Conservation (phyloP, 148 eudicot genomes). For the Rheum nobile region DNA sequence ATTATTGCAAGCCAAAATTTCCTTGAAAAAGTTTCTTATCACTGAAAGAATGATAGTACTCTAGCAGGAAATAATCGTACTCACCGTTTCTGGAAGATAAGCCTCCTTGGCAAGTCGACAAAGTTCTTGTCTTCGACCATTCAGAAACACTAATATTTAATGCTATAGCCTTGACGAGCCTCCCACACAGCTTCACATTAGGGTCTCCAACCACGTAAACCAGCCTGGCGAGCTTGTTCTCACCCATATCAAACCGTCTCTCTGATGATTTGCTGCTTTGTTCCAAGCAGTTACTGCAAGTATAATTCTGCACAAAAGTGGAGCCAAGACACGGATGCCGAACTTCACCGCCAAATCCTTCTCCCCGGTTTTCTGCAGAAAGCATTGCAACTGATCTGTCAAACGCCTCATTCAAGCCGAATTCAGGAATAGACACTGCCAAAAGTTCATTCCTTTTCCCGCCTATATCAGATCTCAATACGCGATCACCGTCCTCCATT, state of each 20-base stretch:
- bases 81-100: conserved; percentile 29
- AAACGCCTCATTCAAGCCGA: conserved; percentile 83
- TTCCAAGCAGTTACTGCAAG: conserved; percentile 42
- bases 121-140: conserved; percentile 26
- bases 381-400: conserved; percentile 58
- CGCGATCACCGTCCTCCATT: conserved; percentile 17
- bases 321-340: conserved; percentile 70
- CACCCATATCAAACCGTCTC: conserved; percentile 8
- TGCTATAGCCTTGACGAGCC: conserved; percentile 53
- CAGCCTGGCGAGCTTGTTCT: conserved; percentile 19
- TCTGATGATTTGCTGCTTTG: conserved; percentile 7
- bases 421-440: conserved; percentile 55
- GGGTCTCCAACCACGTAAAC: conserved; percentile 48
- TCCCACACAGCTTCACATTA: conserved; percentile 54
- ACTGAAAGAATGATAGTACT: too few relatives aligned
- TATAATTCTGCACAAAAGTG: conserved; percentile 33
- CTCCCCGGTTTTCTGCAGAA: conserved; percentile 28
- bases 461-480: conserved; percentile 42
- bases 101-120: conserved; percentile 30
- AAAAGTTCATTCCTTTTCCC: conserved; percentile 33
- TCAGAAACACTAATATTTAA: conserved; percentile 37
- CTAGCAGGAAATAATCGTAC: conserved; percentile 2
- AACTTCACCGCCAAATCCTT: conserved; percentile 30
- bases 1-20: too few relatives aligned
- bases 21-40: too few relatives aligned